Percentiles rank a stretch among this genome's conserved stretches.
Evolutionary conservation across 345 rosid species (phyloP).

Genomic region (Lenwebbia sp.): DNA sequence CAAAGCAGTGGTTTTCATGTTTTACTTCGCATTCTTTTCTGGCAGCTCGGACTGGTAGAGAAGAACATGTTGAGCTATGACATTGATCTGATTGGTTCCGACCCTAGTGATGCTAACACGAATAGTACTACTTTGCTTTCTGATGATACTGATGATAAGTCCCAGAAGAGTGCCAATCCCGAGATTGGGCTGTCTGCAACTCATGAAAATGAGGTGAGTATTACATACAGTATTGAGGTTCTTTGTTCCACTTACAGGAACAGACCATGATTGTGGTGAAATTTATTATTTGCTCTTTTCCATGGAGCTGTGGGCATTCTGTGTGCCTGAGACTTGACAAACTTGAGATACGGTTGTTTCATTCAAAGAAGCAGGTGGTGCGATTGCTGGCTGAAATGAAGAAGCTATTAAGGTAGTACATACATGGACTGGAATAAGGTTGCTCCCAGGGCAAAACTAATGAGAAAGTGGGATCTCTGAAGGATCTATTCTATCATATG

Average conservation of each 20-base stretch:
- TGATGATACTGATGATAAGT: conserved; percentile 92
- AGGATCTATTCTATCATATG: not conserved
- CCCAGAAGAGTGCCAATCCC: conserved; percentile 41
- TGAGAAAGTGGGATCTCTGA: not conserved
- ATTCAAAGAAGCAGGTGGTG: not conserved
- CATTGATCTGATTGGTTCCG: conserved; percentile 74
- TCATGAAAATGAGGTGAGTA: conserved; percentile 64
- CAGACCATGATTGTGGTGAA: not conserved
- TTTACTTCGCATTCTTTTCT: conserved; percentile 9
- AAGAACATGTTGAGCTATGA: conserved; percentile 84
- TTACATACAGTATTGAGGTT: not conserved
- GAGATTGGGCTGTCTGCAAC: conserved; percentile 46
- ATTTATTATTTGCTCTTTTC: not conserved
- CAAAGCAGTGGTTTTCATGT: not conserved
- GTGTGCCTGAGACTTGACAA: not conserved
- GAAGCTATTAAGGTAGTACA: not conserved
- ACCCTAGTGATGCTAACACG: conserved; percentile 92
- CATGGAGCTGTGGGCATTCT: not conserved
- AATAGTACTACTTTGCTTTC: conserved; percentile 83
- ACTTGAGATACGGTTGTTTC: not conserved
- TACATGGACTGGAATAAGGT: not conserved
- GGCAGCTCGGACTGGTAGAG: conserved; percentile 93
- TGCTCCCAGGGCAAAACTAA: not conserved
- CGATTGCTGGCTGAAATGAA: not conserved
- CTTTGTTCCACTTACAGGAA: not conserved